Percentiles rank a stretch among this genome's conserved stretches.
Conservation (phyloP, 495 filamentous ascomycete genomes). For the Saxophila tyrrhenica region DNA sequence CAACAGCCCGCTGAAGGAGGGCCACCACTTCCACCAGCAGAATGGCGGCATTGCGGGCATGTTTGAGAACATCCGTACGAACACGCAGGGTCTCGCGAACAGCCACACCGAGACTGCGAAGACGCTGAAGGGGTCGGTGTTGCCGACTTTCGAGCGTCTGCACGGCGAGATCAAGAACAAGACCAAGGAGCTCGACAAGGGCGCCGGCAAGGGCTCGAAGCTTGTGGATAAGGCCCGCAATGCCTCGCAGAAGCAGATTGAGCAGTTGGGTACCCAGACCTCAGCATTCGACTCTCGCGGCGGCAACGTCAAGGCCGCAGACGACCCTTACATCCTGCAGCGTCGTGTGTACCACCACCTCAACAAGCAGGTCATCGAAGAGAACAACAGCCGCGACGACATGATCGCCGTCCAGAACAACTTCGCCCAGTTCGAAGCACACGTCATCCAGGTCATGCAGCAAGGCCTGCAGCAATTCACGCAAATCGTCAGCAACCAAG, state of each 20-base stretch:
- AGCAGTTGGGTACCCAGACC: slow-evolving; percentile 75
- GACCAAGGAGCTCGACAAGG: slow-evolving; percentile 69
- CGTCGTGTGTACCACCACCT: slow-evolving; percentile 72
- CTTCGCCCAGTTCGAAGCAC: slow-evolving; percentile 78
- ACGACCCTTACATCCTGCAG: slow-evolving; percentile 83
- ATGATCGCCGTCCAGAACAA: slow-evolving; percentile 77
- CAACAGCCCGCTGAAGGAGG: slow-evolving; percentile 71
- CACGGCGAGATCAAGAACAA: slow-evolving; percentile 96
- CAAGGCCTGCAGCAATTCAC: slow-evolving; percentile 68
- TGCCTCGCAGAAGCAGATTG: slow-evolving; percentile 86
- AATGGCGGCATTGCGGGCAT: slow-evolving; percentile 73
- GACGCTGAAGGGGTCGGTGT: slow-evolving; percentile 66
- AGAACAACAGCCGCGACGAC: slow-evolving; percentile 90
- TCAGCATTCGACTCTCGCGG: slow-evolving; percentile 61
- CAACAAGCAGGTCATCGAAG: slow-evolving; percentile 81
- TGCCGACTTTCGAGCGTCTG: slow-evolving; percentile 78
- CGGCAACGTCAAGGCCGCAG: slow-evolving; percentile 49
- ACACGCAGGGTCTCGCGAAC: slow-evolving; percentile 83
- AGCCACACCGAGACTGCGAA: slow-evolving; percentile 81
- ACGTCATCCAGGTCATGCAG: slow-evolving; percentile 76
- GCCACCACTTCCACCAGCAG: slow-evolving; percentile 80
- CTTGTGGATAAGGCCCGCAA: slow-evolving; percentile 81
- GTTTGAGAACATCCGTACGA: slow-evolving; percentile 85
- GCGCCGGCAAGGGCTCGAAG: slow-evolving; percentile 80
- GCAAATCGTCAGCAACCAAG: slow-evolving; percentile 61